Evolutionary conservation across 2,329 filamentous ascomycete species (phyloP).

Genomic region (Dryadomyces quercus-mongolicae): DNA sequence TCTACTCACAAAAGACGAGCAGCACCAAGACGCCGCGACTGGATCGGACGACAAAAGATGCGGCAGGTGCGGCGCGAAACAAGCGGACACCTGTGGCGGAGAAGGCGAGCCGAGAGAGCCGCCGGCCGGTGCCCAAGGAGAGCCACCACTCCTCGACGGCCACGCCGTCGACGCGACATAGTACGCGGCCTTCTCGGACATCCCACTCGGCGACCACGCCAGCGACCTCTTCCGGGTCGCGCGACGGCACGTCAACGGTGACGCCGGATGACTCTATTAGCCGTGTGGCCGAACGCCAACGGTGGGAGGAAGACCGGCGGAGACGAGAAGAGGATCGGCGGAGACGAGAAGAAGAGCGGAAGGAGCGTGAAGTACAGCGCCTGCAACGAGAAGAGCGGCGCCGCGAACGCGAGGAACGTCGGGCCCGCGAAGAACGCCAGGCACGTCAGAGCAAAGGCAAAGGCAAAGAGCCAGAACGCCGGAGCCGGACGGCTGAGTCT

Average conservation of each 20-base stretch:
- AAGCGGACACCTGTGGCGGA: no score
- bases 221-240: background rate
- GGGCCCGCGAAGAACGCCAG: no score
- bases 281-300: background rate
- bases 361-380: background rate
- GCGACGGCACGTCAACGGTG: constrained; percentile 1
- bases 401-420: no score
- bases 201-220: background rate
- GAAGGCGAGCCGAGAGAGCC: no score
- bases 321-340: background rate
- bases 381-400: background rate
- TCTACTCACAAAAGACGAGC: no score
- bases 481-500: background rate
- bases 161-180: no score
- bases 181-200: no score
- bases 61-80: no score
- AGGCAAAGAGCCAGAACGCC: background rate
- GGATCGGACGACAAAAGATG: no score
- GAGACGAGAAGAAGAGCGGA: background rate
- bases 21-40: no score
- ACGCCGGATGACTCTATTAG: constrained; percentile 12
- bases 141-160: no score
- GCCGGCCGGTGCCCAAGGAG: no score
- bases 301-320: background rate
- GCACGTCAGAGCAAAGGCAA: background rate